These are phyloP conservation scores for Vitis hybrid DNA, from an alignment of 177 flowering plant species.

Conservation along the genomic window DNA sequence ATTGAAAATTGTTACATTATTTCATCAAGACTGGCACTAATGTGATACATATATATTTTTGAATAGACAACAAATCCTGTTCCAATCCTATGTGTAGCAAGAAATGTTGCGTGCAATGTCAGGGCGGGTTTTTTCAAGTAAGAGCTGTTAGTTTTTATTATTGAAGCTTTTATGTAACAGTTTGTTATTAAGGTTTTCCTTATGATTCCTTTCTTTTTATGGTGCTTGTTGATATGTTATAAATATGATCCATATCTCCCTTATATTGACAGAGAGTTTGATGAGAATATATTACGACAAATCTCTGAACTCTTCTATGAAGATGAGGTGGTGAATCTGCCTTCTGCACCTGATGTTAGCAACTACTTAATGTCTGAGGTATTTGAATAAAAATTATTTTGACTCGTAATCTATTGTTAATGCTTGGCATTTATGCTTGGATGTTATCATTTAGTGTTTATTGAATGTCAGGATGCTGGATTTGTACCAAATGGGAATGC, in stretches of 20 bases:
- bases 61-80: conserved; percentile 82
- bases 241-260: neutral
- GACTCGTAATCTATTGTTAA: neutral
- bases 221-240: conserved; percentile 1
- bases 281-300: conserved; percentile 62
- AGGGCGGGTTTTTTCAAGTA: conserved; percentile 94
- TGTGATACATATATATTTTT: conserved; percentile 5
- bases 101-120: conserved; percentile 98
- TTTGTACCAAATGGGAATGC: conserved; percentile 57
- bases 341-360: conserved; percentile 92
- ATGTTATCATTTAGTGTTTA: neutral
- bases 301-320: conserved; percentile 72
- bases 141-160: conserved; percentile 17
- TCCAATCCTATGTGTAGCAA: conserved; percentile 93
- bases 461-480: conserved; percentile 58
- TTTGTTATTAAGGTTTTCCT: neutral
- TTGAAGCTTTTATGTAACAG: neutral
- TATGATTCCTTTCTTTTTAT: neutral
- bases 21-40: neutral
- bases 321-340: conserved; percentile 70
- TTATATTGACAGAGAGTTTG: conserved; percentile 66
- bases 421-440: neutral
- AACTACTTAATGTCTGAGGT: conserved; percentile 89
- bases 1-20: neutral
- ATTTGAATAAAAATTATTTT: conserved; percentile 17